Base-by-base conservation (phyloP, 441 rosid genomes). In the Rhodomyrtus psidioides region DNA sequence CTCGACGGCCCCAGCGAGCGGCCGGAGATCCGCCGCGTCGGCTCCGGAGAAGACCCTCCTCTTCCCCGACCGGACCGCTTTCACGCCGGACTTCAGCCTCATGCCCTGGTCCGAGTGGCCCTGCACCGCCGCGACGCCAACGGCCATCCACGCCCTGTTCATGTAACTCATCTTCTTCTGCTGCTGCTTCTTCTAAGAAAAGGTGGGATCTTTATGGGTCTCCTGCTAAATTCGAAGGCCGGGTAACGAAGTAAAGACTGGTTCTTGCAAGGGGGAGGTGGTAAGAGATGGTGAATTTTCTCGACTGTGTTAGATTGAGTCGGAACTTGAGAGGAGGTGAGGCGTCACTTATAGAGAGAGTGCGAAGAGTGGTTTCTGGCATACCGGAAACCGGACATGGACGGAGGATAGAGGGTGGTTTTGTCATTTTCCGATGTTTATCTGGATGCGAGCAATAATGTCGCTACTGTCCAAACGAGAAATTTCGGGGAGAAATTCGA, bases 121-220 rank as follows among this genome's bases (percentile, higher is more conserved):
- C 87, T 94, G 98, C 44, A 92, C 96, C 75, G 92, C 93, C 4
- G 94, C 94, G 53, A 94, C 91, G 55, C 92, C 90, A 16, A 96
- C 93, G 34, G 96, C 96, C 96, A 95, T 94, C 93, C 97, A 95
- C 0, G 93, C 91, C 15, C 93, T 86, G 93, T 92, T 94, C 46
- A 96, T 46, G 84, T 87, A 90, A 87, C 90, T 88, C 96, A 94
- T 94, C 82, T 75, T 83, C 30, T 28, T 17, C 34, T 82, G 44
- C 16, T 3, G n/a, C 56, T 51, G 16, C 51, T 34, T 12, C 53
- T 49, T 21, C n/a, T 34, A 21, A 6, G 16, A 39, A 70, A 30
- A 70, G 79, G 13, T 21, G n/a, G 49, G 79, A 39, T 70, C 79
- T 70, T 70, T 70, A 23, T 23, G 9, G 79, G n/a, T 39, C n/a